Evolutionary conservation across 1,139 yeast genomes (phyloP).

Genomic region (Sugiyamaella neomexicana): DNA sequence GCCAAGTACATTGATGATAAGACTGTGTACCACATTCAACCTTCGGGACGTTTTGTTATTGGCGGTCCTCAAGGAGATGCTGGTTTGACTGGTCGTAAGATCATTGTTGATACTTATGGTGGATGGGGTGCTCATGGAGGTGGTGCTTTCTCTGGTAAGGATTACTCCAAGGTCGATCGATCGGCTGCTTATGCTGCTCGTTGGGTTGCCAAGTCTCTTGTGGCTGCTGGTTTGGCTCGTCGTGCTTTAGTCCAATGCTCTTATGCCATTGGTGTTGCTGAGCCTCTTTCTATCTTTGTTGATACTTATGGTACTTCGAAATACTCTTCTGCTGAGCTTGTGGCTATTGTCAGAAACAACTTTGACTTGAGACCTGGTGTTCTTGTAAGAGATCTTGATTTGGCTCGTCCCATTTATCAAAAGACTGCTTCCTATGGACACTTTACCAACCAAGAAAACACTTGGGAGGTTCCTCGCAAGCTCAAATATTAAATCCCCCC

Average conservation of each 20-base stretch:
- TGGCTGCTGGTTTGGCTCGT: conserved; percentile 90
- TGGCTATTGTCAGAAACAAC: conserved; percentile 85
- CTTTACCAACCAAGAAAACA: conserved; percentile 97
- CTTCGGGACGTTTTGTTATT: conserved; percentile 98
- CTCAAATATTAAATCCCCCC: conserved; percentile 46
- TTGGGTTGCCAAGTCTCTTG: conserved; percentile 99
- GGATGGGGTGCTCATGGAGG: conserved; percentile 99
- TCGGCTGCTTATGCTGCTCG: conserved; percentile 99
- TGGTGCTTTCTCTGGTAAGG: conserved; percentile 99
- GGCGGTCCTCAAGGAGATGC: conserved; percentile 99
- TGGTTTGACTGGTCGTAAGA: conserved; percentile 99
- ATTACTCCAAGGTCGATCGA: conserved; percentile 99
- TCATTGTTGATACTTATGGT: conserved; percentile 99
- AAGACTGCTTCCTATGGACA: conserved; percentile 99
- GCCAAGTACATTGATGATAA: conserved; percentile 86
- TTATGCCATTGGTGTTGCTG: conserved; percentile 99
- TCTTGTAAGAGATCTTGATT: conserved; percentile 90
- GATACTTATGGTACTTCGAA: conserved; percentile 98
- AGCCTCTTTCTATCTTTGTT: conserved; percentile 95
- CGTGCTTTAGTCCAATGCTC: conserved; percentile 98
- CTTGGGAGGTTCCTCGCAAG: conserved; percentile 98
- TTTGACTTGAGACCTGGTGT: conserved; percentile 99
- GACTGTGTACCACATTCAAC: conserved; percentile 97
- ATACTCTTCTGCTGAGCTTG: conserved; percentile 84
- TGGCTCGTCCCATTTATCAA: conserved; percentile 98